Conservation (phyloP, 164 flowering plant genomes). For the Brasenia schreberi region DNA sequence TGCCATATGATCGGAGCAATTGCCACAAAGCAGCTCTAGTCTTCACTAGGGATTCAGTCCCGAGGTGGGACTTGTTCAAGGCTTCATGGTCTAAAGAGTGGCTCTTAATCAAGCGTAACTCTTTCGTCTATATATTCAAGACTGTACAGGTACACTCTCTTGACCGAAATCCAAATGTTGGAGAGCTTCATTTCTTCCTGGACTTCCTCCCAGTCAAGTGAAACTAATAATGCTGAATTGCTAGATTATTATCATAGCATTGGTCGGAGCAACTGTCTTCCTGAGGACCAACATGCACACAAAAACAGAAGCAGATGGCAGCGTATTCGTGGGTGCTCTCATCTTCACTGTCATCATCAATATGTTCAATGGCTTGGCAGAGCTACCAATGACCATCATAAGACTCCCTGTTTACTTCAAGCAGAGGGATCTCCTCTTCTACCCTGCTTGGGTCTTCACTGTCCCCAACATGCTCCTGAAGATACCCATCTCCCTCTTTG, state of each 20-base stretch:
- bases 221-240: background rate
- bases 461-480: constrained; percentile 57
- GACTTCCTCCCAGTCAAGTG: background rate
- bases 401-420: constrained; percentile 29
- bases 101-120: constrained; percentile 64
- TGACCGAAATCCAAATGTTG: background rate
- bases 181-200: background rate
- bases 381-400: constrained; percentile 11
- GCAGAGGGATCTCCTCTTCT: constrained; percentile 42
- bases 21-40: constrained; percentile 77
- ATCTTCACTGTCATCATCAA: constrained; percentile 2
- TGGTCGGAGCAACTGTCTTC: constrained; percentile 7
- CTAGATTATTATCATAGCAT: constrained; percentile 5
- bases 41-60: constrained; percentile 42
- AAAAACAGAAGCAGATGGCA: constrained; percentile 1
- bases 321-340: constrained; percentile 8
- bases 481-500: constrained; percentile 38
- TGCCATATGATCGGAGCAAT: constrained; percentile 41
- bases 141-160: constrained; percentile 22
- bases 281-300: constrained; percentile 9
- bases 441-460: constrained; percentile 41
- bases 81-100: constrained; percentile 72
- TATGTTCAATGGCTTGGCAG: constrained; percentile 7
- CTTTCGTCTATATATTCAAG: constrained; percentile 81
- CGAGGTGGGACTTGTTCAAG: constrained; percentile 52